Evolutionary conservation across 305 asterid species (phyloP).

Genomic region (Solanum hybrid): DNA sequence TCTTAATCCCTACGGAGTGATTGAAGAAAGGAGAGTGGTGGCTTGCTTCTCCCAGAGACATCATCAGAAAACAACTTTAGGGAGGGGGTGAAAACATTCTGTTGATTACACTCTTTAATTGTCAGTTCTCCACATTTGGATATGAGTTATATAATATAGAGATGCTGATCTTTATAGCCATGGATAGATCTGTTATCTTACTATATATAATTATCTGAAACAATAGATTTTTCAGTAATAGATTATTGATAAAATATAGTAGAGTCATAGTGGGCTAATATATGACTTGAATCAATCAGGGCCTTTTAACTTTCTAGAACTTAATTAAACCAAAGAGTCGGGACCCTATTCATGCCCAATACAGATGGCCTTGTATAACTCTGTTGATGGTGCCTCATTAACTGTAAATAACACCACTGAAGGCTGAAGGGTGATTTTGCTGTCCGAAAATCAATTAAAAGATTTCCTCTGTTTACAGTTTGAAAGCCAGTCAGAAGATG

Average conservation of each 20-base stretch:
- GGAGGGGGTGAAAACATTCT: not conserved
- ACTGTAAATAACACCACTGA: not conserved
- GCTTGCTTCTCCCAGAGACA: not conserved
- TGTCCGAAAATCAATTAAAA: not conserved
- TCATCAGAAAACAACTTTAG: not conserved
- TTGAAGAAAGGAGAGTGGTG: not conserved
- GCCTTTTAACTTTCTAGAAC: not conserved
- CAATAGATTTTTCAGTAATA: not conserved
- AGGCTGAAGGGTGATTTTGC: not conserved
- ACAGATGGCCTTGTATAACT: not conserved
- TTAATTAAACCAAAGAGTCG: not conserved
- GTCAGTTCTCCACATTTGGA: not conserved
- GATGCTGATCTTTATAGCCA: not conserved
- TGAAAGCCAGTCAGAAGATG: not conserved
- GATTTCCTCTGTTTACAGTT: not conserved
- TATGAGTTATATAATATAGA: not conserved
- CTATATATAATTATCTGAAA: not conserved
- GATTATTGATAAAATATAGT: not conserved
- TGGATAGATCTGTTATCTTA: not conserved
- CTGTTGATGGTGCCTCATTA: conserved; percentile 2
- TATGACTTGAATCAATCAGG: not conserved
- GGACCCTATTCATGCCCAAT: not conserved
- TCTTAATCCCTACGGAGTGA: not conserved
- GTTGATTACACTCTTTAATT: not conserved
- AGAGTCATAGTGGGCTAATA: not conserved